Percentiles rank a stretch among this genome's conserved stretches.
phyloP scores from a whole-genome alignment of 2,329 filamentous ascomycete species.

The Xylaria hypoxylon region DNA sequence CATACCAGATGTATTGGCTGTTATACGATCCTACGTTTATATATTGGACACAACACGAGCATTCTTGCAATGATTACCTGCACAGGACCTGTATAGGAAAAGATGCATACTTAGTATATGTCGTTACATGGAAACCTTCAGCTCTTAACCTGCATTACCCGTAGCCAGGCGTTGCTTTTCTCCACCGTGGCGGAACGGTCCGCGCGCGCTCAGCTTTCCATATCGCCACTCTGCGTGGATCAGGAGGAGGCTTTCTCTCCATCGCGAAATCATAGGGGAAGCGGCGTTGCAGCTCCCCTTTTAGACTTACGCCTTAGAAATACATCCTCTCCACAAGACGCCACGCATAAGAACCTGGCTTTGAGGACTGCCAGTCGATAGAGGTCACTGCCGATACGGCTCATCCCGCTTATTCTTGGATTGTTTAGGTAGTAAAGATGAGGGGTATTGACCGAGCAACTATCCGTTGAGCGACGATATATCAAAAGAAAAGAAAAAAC shows the following conservation, averaged over 20 bases:
- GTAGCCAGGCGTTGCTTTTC: not conserved
- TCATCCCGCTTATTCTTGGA: not conserved
- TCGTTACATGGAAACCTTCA: not conserved
- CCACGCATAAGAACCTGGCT: not conserved
- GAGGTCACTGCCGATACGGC: not conserved
- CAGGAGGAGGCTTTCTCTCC: constrained; percentile 7
- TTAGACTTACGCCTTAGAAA: not conserved
- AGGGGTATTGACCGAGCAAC: not conserved
- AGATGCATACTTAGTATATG: too few relatives aligned
- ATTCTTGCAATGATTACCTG: constrained; percentile 16
- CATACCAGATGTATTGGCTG: constrained; percentile 6
- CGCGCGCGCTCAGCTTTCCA: constrained; percentile 10
- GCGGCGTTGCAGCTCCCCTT: not conserved
- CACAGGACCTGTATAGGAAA: constrained; percentile 3
- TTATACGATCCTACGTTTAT: constrained; percentile 17
- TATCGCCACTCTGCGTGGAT: not conserved
- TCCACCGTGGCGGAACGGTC: constrained; percentile 17
- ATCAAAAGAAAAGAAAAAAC: too few relatives aligned
- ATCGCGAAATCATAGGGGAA: not conserved
- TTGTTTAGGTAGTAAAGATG: not conserved
- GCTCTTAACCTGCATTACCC: constrained; percentile 9
- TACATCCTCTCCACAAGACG: constrained; percentile 10
- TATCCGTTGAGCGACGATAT: not conserved
- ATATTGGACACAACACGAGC: constrained; percentile 4
- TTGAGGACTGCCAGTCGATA: constrained; percentile 9